Percentiles rank a stretch among this genome's conserved stretches.
Evolutionary conservation across 23 red algal species (phyloP).

Genomic region (Gracilaria domingensis): DNA sequence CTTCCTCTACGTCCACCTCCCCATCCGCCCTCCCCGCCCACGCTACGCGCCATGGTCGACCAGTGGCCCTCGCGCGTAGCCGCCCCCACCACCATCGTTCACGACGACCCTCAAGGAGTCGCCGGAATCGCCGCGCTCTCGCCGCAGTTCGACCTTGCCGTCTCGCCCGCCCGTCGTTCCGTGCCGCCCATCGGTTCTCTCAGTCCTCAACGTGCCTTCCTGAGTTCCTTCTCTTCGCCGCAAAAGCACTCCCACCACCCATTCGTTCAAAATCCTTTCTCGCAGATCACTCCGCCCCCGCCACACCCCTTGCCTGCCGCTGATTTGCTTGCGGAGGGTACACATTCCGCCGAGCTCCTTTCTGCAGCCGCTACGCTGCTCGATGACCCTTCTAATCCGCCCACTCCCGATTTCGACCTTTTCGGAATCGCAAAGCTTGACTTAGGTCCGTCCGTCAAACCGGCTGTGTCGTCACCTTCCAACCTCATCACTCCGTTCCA

Average conservation of each 20-base stretch:
- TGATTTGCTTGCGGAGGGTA: conserved; percentile 26
- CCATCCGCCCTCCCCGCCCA: not conserved
- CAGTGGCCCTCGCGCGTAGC: conserved; percentile 39
- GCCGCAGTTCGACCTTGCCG: conserved; percentile 62
- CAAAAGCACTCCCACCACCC: not conserved
- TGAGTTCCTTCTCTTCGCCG: conserved; percentile 10
- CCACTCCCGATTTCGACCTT: conserved; percentile 36
- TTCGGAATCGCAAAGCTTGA: conserved; percentile 57
- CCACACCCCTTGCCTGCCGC: not conserved
- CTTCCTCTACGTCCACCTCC: not conserved
- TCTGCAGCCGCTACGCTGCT: not conserved
- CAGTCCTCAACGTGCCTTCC: conserved; percentile 24
- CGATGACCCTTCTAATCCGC: not conserved
- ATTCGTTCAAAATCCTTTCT: conserved; percentile 4
- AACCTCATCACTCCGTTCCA: conserved; percentile 28
- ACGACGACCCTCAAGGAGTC: not conserved
- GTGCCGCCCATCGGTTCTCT: conserved; percentile 62
- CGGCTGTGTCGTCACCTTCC: not conserved
- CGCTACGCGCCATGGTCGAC: conserved; percentile 63
- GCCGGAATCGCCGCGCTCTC: conserved; percentile 48
- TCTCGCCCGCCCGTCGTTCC: conserved; percentile 50
- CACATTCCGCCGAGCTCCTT: conserved; percentile 19
- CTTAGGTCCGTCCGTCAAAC: conserved; percentile 55
- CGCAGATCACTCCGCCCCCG: not conserved
- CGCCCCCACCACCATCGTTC: not conserved